Percentiles rank a stretch among this genome's conserved stretches.
phyloP scores from a whole-genome alignment of 106 monocot genomes.

The Dactylorhiza incarnata region DNA sequence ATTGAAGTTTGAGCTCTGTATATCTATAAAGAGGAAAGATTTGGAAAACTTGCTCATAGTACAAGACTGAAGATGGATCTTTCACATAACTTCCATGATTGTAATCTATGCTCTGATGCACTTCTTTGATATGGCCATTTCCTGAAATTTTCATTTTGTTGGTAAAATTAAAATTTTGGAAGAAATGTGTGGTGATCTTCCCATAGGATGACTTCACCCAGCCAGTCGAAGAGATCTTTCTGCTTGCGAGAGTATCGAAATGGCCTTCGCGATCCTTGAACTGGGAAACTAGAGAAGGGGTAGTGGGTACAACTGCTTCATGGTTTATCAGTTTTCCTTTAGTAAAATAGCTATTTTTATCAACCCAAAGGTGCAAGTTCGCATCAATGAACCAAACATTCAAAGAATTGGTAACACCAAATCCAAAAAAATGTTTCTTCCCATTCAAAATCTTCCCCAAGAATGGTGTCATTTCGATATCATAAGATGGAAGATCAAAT shows the following conservation, averaged over 20 bases:
- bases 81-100: slow-evolving; percentile 36
- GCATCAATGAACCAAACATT: slow-evolving; percentile 81
- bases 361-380: slow-evolving; percentile 92
- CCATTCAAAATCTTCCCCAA: too few relatives aligned
- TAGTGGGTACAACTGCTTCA: slow-evolving; percentile 19
- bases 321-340: slow-evolving; percentile 46
- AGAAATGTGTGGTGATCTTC: slow-evolving; percentile 69
- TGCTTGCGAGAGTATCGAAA: slow-evolving; percentile 36
- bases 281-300: slow-evolving; percentile 23
- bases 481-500: slow-evolving; percentile 74
- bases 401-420: slow-evolving; percentile 9
- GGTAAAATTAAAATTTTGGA: slow-evolving; percentile 40
- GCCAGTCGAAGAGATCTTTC: slow-evolving; percentile 55
- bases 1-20: too few relatives aligned
- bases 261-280: slow-evolving; percentile 60
- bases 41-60: too few relatives aligned
- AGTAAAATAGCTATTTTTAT: slow-evolving; percentile 33
- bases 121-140: slow-evolving; percentile 44
- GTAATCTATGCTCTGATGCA: slow-evolving; percentile 68
- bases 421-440: too few relatives aligned
- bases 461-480: slow-evolving; percentile 86
- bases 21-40: too few relatives aligned
- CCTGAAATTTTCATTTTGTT: slow-evolving; percentile 43
- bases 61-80: slow-evolving; percentile 25
- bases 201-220: slow-evolving; percentile 82